Evolutionary conservation across 2,329 filamentous ascomycete genomes (phyloP).

Genomic region (Apiospora phragmitis): DNA sequence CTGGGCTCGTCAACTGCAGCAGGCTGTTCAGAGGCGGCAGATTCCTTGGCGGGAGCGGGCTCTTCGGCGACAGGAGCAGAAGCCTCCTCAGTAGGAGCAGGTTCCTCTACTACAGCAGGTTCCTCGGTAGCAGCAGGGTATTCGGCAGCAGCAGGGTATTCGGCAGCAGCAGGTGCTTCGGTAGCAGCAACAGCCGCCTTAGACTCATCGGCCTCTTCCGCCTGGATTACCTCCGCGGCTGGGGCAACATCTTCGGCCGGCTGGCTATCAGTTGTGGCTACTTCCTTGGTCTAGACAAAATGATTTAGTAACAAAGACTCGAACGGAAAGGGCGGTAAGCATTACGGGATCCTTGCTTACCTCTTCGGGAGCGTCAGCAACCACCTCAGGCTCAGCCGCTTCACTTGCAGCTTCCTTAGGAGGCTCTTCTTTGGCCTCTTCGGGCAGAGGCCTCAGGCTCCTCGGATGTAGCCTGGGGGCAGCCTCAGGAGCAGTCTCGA

Average conservation of each 20-base stretch:
- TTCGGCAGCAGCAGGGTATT: not conserved
- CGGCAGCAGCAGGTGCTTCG: not conserved
- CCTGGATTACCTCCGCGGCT: not conserved
- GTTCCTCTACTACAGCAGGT: not conserved
- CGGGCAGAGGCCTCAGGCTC: not conserved
- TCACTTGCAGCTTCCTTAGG: constrained; percentile 10
- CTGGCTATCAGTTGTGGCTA: constrained; percentile 14
- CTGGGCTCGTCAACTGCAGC: constrained; percentile 11
- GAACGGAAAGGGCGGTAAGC: not conserved
- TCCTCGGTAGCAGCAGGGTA: not conserved
- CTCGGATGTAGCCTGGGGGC: too few species aligned
- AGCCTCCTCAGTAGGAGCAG: constrained; percentile 9
- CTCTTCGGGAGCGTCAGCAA: constrained; percentile 16
- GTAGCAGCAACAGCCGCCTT: constrained; percentile 12
- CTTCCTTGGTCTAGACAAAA: constrained; percentile 10
- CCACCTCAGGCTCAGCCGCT: constrained; percentile 16
- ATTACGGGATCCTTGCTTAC: constrained; percentile 1
- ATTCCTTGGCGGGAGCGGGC: not conserved
- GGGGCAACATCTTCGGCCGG: not conserved
- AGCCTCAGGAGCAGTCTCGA: too few species aligned
- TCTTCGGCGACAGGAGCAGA: not conserved
- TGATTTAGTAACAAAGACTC: not conserved
- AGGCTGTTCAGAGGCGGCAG: not conserved
- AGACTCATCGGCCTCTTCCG: not conserved
- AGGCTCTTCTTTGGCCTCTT: constrained; percentile 10